Evolutionary conservation across 345 rosid genomes (phyloP).

Genomic region (Eutrema japonicum): DNA sequence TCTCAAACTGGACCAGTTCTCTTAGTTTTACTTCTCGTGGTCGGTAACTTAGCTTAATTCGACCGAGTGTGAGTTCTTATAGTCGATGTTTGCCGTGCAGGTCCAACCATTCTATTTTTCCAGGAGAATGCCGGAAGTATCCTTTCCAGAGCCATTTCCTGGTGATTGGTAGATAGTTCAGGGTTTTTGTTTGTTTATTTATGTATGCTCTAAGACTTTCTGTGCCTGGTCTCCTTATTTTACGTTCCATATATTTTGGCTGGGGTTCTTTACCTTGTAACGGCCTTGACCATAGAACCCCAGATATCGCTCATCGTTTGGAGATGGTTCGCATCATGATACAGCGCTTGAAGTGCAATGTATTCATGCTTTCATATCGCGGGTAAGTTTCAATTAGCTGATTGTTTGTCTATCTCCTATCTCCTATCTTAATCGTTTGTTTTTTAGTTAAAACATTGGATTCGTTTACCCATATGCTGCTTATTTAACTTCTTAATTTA

Average conservation of each 20-base stretch:
- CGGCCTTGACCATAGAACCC: constrained; percentile 56
- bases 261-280: constrained; percentile 22
- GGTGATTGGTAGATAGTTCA: constrained; percentile 2
- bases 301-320: constrained; percentile 98
- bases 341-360: constrained; percentile 87
- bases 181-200: constrained; percentile 8
- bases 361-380: constrained; percentile 98
- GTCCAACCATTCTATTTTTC: constrained; percentile 95
- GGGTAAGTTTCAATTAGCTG: constrained; percentile 59
- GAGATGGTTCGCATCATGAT: constrained; percentile 93
- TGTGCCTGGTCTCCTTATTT: constrained; percentile 8
- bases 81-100: constrained; percentile 56
- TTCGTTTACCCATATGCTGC: constrained; percentile 21
- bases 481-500: constrained; percentile 15
- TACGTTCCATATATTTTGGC: constrained; percentile 5
- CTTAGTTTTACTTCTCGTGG: constrained; percentile 2
- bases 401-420: constrained; percentile 18
- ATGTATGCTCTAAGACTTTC: constrained; percentile 11
- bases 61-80: constrained; percentile 9
- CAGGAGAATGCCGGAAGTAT: constrained; percentile 99
- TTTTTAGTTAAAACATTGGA: not conserved
- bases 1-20: not conserved
- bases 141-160: constrained; percentile 48
- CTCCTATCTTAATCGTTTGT: not conserved
- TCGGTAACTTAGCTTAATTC: constrained; percentile 25